Evolutionary conservation across 1,139 yeast genomes (phyloP).

Genomic region (Wickerhamiella infanticola): DNA sequence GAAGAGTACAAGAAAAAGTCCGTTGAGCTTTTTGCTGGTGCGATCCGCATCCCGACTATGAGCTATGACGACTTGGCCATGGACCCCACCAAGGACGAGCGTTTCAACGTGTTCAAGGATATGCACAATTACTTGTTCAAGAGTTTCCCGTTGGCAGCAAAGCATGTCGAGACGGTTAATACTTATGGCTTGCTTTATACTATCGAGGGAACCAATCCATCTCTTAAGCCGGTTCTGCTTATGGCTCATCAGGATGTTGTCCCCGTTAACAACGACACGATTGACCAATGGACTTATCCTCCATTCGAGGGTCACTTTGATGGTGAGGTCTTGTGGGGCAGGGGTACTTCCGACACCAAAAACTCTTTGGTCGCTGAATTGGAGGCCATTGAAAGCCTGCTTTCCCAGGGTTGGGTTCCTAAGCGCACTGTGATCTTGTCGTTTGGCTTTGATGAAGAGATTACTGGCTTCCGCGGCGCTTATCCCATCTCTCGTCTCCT

Average conservation of each 20-base stretch:
- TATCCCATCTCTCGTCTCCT: conserved; percentile 29
- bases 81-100: conserved; percentile 27
- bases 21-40: conserved; percentile 23
- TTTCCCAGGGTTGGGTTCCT: conserved; percentile 34
- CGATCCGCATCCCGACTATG: conserved; percentile 46
- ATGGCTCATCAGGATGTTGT: conserved; percentile 73
- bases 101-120: conserved; percentile 29
- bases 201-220: conserved; percentile 41
- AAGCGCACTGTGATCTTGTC: conserved; percentile 39
- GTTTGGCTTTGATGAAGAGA: conserved; percentile 59
- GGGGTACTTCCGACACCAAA: conserved; percentile 51
- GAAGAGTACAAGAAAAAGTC: conserved; percentile 15
- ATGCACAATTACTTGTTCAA: conserved; percentile 40
- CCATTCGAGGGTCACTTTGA: conserved; percentile 59
- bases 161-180: conserved; percentile 39
- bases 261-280: conserved; percentile 47
- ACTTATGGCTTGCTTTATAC: conserved; percentile 48
- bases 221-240: conserved; percentile 45
- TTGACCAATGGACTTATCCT: conserved; percentile 46
- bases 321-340: conserved; percentile 38
- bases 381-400: conserved; percentile 39
- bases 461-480: conserved; percentile 46
- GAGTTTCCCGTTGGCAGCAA: conserved; percentile 44
- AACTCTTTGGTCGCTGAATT: conserved; percentile 38
- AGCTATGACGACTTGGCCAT: conserved; percentile 34